Evolutionary conservation across 108 stramenopile genomes (phyloP), one percentile per base, ranked within the genome.

Genomic region (Mayamaea pseudoterrestris): DNA sequence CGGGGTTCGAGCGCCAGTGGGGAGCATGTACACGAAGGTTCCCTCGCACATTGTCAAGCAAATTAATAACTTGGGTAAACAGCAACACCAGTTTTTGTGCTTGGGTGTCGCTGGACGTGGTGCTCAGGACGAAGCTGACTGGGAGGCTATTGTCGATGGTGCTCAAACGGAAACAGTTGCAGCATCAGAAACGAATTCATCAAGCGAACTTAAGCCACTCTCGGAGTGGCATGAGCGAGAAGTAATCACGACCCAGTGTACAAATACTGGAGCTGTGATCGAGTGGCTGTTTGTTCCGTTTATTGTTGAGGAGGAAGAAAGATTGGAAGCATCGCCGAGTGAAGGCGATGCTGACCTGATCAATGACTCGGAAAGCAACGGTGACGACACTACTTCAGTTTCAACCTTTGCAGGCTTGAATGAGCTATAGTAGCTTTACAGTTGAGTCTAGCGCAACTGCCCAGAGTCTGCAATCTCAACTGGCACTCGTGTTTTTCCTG

Each of bases 201-300:
- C 53, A 30, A 57, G 58, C 24, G 73, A 41, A 52, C 55, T 53
- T 41, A 51, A 25, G 9, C 8, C 29, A 53, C 57, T 42, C 70
- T 58, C n/a, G 5, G 61, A 62, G 47, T 22, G 52, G 1, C 69
- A 68, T 27, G 80, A 71, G 0, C 46, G 78, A 35, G 76, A 84
- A 37, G 34, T 90, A 27, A 60, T 76, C 34, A 52, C 80, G 11
- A 90, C 78, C 1, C 68, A 63, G 17, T 90, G 88, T 51, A 79
- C 75, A 0, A 84, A 90, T 56, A 45, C 24, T 27, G 80, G 65
- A 41, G 80, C 78, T 6, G 74, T 90, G 16, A 64, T 90, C 27
- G 70, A 90, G 46, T 90, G 72, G 66, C 58, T 65, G 3, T 74
- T 74, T 41, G 80, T 90, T 8, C 88, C 88, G 22, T 90, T 76